A percentile compares a stretch with the other conserved stretches of the same genome.
phyloP scores from a whole-genome alignment of 2,329 filamentous ascomycete species.

The Clarireedia sp. region DNA sequence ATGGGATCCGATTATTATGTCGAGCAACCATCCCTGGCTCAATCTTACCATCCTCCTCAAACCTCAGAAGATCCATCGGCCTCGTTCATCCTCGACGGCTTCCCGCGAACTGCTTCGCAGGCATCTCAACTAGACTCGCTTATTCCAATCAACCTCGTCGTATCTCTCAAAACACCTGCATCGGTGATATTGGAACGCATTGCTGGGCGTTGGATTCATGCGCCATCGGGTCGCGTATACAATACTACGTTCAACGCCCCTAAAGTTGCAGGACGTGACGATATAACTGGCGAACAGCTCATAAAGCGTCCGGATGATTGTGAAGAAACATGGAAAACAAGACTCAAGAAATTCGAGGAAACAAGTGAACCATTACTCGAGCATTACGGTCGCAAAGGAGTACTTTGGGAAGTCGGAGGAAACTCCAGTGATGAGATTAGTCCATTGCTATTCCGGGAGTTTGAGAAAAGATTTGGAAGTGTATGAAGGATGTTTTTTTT shows the following conservation, averaged over 20 bases:
- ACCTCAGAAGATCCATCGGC: constrained; percentile 64
- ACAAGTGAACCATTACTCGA: constrained; percentile 78
- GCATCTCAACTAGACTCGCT: constrained; percentile 69
- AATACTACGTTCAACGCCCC: constrained; percentile 91
- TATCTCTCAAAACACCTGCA: constrained; percentile 77
- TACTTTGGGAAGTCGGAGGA: constrained; percentile 80
- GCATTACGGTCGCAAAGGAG: constrained; percentile 77
- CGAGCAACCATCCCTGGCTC: constrained; percentile 27
- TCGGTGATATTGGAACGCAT: constrained; percentile 86
- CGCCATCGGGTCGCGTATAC: constrained; percentile 84
- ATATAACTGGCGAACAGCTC: constrained; percentile 81
- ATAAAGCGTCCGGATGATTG: constrained; percentile 79
- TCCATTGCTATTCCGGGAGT: constrained; percentile 77
- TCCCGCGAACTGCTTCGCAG: constrained; percentile 80
- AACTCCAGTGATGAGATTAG: constrained; percentile 92
- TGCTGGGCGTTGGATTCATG: constrained; percentile 86
- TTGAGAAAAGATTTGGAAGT: constrained; percentile 63
- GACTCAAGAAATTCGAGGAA: constrained; percentile 78
- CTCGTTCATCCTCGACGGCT: constrained; percentile 93
- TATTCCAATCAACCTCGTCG: constrained; percentile 90
- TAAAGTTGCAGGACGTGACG: constrained; percentile 71
- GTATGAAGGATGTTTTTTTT: neutral
- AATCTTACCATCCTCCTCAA: constrained; percentile 32
- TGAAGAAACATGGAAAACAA: constrained; percentile 73
- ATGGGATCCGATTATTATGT: constrained; percentile 26